phyloP scores from a whole-genome alignment of 2,329 filamentous ascomycete genomes.

The Ophiostoma ips region DNA sequence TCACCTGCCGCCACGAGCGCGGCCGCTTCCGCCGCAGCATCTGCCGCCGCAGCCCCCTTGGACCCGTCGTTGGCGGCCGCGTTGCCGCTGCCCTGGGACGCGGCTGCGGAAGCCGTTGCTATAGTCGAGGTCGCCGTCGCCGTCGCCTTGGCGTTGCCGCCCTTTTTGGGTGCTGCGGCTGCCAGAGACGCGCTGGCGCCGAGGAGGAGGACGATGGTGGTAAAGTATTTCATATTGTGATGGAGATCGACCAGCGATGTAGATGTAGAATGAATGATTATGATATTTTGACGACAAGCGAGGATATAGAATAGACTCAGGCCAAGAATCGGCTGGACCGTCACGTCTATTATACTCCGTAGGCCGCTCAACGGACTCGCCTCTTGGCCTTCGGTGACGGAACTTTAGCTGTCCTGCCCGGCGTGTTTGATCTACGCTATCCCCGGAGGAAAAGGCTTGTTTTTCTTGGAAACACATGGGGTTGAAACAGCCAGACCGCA shows the following conservation, averaged over 20 bases:
- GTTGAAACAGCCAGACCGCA: no score
- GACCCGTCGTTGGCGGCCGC: neutral
- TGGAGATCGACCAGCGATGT: neutral
- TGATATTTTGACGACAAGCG: conserved; percentile 8
- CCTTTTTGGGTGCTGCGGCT: conserved; percentile 7
- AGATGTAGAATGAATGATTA: neutral
- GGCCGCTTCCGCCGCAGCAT: conserved; percentile 7
- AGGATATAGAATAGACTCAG: neutral
- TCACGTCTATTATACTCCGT: no score
- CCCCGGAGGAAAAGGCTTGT: no score
- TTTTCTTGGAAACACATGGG: no score
- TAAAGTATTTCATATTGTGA: conserved; percentile 13
- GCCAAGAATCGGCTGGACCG: no score
- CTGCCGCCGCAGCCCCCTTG: conserved; percentile 4
- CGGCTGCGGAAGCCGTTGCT: no score
- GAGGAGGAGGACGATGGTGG: conserved; percentile 10
- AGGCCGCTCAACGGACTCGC: no score
- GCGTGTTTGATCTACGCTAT: neutral
- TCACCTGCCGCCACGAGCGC: conserved; percentile 10
- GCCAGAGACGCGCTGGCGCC: conserved; percentile 10
- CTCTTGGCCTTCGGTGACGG: no score
- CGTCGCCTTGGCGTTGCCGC: conserved; percentile 1
- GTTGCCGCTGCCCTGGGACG: neutral
- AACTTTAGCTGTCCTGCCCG: neutral
- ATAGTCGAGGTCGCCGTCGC: neutral